Base-by-base conservation (phyloP, 768 basidiomycete species). In the Rhodotorula kratochvilovae region DNA sequence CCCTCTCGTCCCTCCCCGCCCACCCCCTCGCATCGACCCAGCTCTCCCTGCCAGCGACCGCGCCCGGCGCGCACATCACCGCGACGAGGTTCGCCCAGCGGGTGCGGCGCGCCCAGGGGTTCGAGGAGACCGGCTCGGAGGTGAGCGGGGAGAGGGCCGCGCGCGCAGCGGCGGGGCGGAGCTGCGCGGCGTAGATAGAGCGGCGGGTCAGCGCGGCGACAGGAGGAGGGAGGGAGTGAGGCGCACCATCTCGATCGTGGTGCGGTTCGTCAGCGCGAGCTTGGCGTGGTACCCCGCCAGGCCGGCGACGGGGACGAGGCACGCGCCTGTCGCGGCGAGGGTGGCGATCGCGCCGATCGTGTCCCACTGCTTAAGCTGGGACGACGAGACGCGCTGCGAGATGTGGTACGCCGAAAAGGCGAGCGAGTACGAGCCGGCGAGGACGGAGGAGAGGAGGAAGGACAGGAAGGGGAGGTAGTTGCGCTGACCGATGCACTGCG, bases 381-480 rank as follows among this genome's bases (percentile, higher is more conserved):
- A 48, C 55, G 23, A 56, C 33, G n/a, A 46, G 36, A 29, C 31
- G 35, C 61, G 61, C 5, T 16, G 36, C 19, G 12, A 67, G 57
- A 78, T 60, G 54, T 76, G 76, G 46, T 61, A 72, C 15, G 68
- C 51, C 17, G 69, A 57, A 55, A 76, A 63, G 42, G 66, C 69
- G 67, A 78, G 39, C 46, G 55, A 42, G 63, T 75, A 74, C 39
- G 60, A 3, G 29, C 50, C 48, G 56, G 33, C n/a, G 39, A 78
- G 21, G 39, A 92, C 90, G 19, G 87, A 85, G 46, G 87, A 86
- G 51, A 88, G 79, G n/a, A 99, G 83, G 74, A 94, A 87, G 0
- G 86, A 87, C 72, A 95, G 88, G 81, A 99, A 99, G n/a, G 88
- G 85, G 27, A 91, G 89, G 79, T 99, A 98, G 79, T 97, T 98